Percentiles rank a stretch among this genome's conserved stretches.
phyloP scores from a whole-genome alignment of 306 rosid species.

The Rubus idaeus region DNA sequence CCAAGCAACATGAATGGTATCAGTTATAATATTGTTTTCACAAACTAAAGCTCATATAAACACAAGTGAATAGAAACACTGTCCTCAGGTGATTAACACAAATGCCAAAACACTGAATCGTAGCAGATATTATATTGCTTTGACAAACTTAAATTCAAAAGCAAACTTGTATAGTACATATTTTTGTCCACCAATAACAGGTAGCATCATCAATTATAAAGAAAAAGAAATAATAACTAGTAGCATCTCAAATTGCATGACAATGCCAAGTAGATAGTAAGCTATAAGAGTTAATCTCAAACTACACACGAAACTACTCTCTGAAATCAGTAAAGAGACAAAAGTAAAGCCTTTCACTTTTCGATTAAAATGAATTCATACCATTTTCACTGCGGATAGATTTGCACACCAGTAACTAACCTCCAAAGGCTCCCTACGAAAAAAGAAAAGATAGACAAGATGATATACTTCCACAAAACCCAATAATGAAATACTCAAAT shows the following conservation, averaged over 20 bases:
- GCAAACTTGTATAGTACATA: background rate
- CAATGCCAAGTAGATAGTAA: background rate
- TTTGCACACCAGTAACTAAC: background rate
- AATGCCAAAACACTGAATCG: background rate
- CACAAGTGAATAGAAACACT: background rate
- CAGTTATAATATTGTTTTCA: background rate
- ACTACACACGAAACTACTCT: background rate
- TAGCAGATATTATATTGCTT: background rate
- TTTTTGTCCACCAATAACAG: background rate
- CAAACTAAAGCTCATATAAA: background rate
- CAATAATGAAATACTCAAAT: background rate
- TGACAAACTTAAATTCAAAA: background rate
- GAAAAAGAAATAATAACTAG: background rate
- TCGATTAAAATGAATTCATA: background rate
- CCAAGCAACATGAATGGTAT: constrained; percentile 5
- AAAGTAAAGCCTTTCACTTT: background rate
- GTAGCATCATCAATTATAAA: background rate
- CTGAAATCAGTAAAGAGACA: background rate
- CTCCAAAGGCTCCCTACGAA: constrained; percentile 18
- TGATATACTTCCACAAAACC: background rate
- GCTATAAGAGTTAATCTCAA: background rate
- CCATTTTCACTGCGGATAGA: constrained; percentile 12
- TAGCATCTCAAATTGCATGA: background rate
- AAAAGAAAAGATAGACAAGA: background rate
- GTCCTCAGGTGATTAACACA: background rate